These are phyloP conservation scores for Pythium grandisporangium DNA, from an alignment of 352 stramenopile species.

Conservation along the genomic window DNA sequence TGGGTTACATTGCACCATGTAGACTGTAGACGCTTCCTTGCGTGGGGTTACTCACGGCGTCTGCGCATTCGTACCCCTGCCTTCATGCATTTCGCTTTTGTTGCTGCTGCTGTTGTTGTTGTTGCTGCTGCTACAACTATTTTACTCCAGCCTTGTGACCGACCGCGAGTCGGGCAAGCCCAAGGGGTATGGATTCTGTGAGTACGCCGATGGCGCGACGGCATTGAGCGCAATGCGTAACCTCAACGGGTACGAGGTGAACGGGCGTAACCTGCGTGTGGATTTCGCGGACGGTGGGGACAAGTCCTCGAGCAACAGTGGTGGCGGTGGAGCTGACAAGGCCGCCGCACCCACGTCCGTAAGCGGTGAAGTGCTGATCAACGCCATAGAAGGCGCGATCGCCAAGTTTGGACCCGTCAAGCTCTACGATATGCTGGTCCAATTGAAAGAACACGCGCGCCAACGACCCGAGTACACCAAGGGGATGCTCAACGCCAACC, in stretches of 20 bases:
- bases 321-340: conserved; percentile 10
- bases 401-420: conserved; percentile 53
- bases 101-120: background rate
- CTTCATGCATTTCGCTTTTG: background rate
- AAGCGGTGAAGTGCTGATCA: conserved; percentile 70
- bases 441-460: conserved; percentile 70
- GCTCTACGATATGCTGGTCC: conserved; percentile 79
- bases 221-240: conserved; percentile 80
- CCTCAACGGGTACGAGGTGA: conserved; percentile 80
- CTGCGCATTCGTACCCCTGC: too few relatives aligned
- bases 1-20: too few relatives aligned
- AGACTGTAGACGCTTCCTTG: too few relatives aligned
- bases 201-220: conserved; percentile 79
- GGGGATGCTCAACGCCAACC: conserved; percentile 62
- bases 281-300: conserved; percentile 77
- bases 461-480: conserved; percentile 73
- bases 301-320: conserved; percentile 19
- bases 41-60: too few relatives aligned
- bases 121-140: conserved; percentile 1
- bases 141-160: conserved; percentile 49
- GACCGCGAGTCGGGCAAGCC: conserved; percentile 78
- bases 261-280: conserved; percentile 74
- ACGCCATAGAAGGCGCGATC: conserved; percentile 73
- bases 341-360: conserved; percentile 27
- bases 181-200: conserved; percentile 83